A percentile compares a stretch with the other conserved stretches of the same genome.
Evolutionary conservation across 2,329 filamentous ascomycete genomes (phyloP).

Genomic region (Juglanconis juglandina): DNA sequence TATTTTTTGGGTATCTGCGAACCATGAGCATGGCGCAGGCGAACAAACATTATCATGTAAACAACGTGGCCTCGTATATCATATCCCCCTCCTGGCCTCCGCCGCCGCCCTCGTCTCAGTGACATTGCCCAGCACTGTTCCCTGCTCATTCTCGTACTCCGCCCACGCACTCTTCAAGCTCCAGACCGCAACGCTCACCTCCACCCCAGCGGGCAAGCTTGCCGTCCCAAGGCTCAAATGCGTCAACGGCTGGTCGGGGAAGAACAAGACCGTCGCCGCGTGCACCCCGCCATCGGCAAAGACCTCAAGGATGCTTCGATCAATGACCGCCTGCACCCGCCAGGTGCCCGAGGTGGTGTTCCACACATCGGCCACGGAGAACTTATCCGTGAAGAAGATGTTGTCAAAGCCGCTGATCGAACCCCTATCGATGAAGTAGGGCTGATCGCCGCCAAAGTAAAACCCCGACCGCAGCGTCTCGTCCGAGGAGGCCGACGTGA

Average conservation of each 20-base stretch:
- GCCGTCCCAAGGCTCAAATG: conserved; percentile 31
- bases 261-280: conserved; percentile 49
- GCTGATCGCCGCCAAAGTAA: conserved; percentile 44
- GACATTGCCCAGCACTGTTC: conserved; percentile 25
- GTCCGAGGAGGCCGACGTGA: conserved; percentile 41
- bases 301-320: conserved; percentile 52
- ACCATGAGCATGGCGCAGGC: background rate
- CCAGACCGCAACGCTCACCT: conserved; percentile 34
- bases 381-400: conserved; percentile 54
- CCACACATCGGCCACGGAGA: conserved; percentile 31
- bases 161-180: conserved; percentile 36
- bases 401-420: conserved; percentile 35
- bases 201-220: conserved; percentile 32
- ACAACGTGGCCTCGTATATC: conserved; percentile 19
- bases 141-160: conserved; percentile 23
- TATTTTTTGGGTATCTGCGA: no score
- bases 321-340: conserved; percentile 46
- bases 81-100: conserved; percentile 19
- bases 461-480: conserved; percentile 50
- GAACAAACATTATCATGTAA: background rate
- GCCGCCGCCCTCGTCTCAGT: conserved; percentile 10
- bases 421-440: conserved; percentile 50
- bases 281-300: conserved; percentile 51
- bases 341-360: conserved; percentile 20
- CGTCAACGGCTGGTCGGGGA: conserved; percentile 40